phyloP scores from a whole-genome alignment of 305 asterid genomes.

The Salvia sclarea region DNA sequence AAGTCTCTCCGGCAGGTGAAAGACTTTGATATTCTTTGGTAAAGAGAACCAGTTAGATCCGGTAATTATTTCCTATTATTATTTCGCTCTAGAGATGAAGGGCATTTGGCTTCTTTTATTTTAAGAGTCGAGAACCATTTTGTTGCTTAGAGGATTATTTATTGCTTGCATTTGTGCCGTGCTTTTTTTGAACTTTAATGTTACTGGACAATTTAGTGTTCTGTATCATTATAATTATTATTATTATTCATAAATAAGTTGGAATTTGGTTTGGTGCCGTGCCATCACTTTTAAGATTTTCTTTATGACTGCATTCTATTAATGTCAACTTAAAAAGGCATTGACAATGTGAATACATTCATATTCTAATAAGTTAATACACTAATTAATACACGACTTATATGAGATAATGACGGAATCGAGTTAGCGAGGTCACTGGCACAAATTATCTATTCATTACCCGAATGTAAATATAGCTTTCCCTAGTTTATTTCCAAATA shows the following conservation, averaged over 20 bases:
- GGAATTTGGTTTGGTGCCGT: background rate
- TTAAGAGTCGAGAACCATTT: constrained; percentile 15
- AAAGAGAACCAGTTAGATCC: constrained; percentile 36
- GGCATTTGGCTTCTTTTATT: constrained; percentile 26
- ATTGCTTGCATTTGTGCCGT: constrained; percentile 27
- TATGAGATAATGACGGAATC: too few species aligned
- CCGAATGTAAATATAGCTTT: too few species aligned
- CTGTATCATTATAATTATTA: constrained; percentile 27
- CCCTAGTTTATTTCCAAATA: too few species aligned
- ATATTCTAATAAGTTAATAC: too few species aligned
- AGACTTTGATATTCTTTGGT: constrained; percentile 34
- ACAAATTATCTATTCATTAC: too few species aligned
- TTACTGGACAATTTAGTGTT: constrained; percentile 24
- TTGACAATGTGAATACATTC: too few species aligned
- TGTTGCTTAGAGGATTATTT: constrained; percentile 22
- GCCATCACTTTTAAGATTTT: background rate
- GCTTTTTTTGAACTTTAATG: constrained; percentile 20
- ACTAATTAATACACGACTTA: too few species aligned
- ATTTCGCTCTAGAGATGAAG: constrained; percentile 11
- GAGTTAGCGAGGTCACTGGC: too few species aligned
- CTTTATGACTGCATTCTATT: too few species aligned
- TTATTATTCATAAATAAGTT: constrained; percentile 21
- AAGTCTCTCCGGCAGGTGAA: constrained; percentile 37
- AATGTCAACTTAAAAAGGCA: too few species aligned
- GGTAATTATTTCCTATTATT: constrained; percentile 19